Conservation (phyloP, 1,284 basidiomycete species). For the Trichosporon ovoides region DNA sequence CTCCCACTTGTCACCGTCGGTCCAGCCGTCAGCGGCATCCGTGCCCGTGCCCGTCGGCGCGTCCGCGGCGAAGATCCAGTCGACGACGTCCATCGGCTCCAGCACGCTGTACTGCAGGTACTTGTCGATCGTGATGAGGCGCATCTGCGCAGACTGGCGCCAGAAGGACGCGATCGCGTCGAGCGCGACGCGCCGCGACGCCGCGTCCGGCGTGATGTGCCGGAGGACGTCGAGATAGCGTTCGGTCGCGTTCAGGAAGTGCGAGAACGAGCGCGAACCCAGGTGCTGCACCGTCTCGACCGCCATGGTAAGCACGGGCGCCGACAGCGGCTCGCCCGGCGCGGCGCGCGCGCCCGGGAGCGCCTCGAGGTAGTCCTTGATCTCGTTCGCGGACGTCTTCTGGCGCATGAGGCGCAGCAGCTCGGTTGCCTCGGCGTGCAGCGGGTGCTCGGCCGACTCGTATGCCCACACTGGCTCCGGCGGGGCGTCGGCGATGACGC, state of each 20-base stretch:
- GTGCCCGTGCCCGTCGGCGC: slow-evolving; percentile 42
- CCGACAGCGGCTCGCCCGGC: slow-evolving; percentile 55
- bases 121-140: slow-evolving; percentile 91
- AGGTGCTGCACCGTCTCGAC: slow-evolving; percentile 85
- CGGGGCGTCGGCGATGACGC: slow-evolving; percentile 64
- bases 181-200: slow-evolving; percentile 58
- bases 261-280: slow-evolving; percentile 92
- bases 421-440: slow-evolving; percentile 73
- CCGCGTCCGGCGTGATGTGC: slow-evolving; percentile 58
- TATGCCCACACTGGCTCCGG: slow-evolving; percentile 81
- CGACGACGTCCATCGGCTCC: slow-evolving; percentile 84
- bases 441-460: slow-evolving; percentile 67
- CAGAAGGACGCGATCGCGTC: slow-evolving; percentile 69
- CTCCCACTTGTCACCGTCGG: slow-evolving; percentile 70
- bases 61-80: slow-evolving; percentile 67
- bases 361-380: slow-evolving; percentile 68
- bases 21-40: slow-evolving; percentile 47
- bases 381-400: slow-evolving; percentile 63
- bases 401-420: slow-evolving; percentile 74
- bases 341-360: slow-evolving; percentile 50
- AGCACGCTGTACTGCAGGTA: slow-evolving; percentile 97
- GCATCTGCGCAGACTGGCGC: slow-evolving; percentile 73
- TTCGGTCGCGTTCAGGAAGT: slow-evolving; percentile 96
- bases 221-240: slow-evolving; percentile 87
- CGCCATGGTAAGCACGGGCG: slow-evolving; percentile 69